Conservation (phyloP, 2,329 filamentous ascomycete species). For the Colletotrichum lindemuthianum region DNA sequence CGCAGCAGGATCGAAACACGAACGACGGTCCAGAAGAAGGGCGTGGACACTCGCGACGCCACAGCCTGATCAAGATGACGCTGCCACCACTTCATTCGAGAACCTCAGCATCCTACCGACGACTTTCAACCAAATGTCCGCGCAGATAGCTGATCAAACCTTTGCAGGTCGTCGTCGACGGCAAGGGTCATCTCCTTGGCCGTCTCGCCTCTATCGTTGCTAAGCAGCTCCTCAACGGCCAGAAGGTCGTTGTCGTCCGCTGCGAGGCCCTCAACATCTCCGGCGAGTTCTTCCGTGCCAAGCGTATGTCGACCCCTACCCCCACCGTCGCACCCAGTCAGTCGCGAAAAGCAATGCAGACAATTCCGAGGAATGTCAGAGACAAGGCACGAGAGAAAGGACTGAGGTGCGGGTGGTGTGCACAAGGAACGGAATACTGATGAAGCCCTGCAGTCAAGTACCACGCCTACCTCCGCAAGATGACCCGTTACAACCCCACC, state of each 20-base stretch:
- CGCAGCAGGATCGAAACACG: neutral
- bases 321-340: conserved; percentile 14
- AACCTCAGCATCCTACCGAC: conserved; percentile 4
- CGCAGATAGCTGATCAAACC: conserved; percentile 41
- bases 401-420: conserved; percentile 9
- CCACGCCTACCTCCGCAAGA: conserved; percentile 99
- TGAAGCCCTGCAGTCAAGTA: conserved; percentile 87
- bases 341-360: conserved; percentile 1
- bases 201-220: conserved; percentile 97
- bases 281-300: conserved; percentile 99
- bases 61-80: neutral
- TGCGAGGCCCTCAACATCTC: conserved; percentile 99
- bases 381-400: neutral
- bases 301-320: conserved; percentile 80
- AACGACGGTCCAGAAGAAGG: neutral
- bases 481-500: conserved; percentile 99
- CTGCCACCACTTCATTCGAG: conserved; percentile 4
- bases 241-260: conserved; percentile 99
- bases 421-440: conserved; percentile 53
- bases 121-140: neutral
- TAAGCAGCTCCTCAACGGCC: conserved; percentile 98
- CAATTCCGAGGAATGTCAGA: conserved; percentile 8
- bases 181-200: conserved; percentile 99
- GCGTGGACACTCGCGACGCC: neutral
- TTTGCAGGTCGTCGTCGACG: conserved; percentile 93